These are phyloP conservation scores for Suillus cothurnatus DNA, from an alignment of 768 basidiomycete genomes.

Conservation along the genomic window DNA sequence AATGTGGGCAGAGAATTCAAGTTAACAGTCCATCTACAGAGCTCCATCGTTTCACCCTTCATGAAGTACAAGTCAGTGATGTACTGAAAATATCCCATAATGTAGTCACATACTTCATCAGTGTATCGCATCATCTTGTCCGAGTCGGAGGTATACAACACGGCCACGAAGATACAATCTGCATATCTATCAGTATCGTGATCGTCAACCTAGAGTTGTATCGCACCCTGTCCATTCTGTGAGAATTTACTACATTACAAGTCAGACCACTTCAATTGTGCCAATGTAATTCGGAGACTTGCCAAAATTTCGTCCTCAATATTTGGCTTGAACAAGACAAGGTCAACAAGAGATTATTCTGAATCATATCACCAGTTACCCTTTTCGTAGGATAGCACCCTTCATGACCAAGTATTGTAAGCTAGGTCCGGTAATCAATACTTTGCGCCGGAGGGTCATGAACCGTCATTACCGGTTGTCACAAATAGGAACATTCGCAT, in stretches of 20 bases:
- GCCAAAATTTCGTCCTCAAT: constrained; percentile 84
- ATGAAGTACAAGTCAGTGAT: constrained; percentile 26
- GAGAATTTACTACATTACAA: constrained; percentile 64
- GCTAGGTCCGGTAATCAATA: constrained; percentile 42
- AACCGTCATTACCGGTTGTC: constrained; percentile 66
- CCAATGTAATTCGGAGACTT: constrained; percentile 16
- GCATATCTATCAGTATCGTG: constrained; percentile 14
- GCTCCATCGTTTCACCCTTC: constrained; percentile 67
- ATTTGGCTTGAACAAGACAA: constrained; percentile 57
- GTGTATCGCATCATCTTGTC: constrained; percentile 81
- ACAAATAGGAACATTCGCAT: constrained; percentile 75
- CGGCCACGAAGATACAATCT: constrained; percentile 84
- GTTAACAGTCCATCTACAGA: constrained; percentile 90
- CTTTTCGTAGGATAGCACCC: constrained; percentile 84
- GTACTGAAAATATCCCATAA: constrained; percentile 13
- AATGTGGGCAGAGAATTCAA: constrained; percentile 77
- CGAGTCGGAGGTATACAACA: constrained; percentile 76
- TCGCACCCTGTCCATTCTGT: constrained; percentile 51
- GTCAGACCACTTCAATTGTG: constrained; percentile 12
- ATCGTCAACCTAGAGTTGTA: constrained; percentile 1
- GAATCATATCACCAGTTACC: constrained; percentile 48
- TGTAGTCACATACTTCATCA: constrained; percentile 56
- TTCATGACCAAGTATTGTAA: constrained; percentile 87
- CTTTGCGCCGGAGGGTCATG: no score
- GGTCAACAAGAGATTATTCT: constrained; percentile 15